These are phyloP conservation scores for Lentinula novae-zelandiae DNA, from an alignment of 1,284 basidiomycete genomes.

Conservation along the genomic window DNA sequence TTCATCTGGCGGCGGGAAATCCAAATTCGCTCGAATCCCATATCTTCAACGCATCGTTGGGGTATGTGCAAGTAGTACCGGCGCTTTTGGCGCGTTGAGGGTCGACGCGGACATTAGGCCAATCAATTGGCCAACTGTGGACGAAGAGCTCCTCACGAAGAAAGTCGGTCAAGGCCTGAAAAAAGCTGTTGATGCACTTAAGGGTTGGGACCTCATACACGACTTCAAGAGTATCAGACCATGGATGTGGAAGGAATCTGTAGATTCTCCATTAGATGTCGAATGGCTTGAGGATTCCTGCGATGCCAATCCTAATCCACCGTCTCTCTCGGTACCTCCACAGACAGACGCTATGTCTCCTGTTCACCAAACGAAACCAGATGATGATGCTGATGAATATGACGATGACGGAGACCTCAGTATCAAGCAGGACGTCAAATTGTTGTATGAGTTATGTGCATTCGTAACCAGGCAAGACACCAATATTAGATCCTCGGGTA, in stretches of 20 bases:
- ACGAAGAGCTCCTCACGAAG: not conserved
- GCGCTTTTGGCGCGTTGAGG: constrained; percentile 85
- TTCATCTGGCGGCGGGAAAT: constrained; percentile 39
- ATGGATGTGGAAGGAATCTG: constrained; percentile 11
- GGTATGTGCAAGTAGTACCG: constrained; percentile 86
- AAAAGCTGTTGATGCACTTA: not conserved
- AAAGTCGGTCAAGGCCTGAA: not conserved
- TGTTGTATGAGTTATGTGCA: constrained; percentile 35
- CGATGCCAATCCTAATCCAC: not conserved
- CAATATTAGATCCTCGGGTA: constrained; percentile 8
- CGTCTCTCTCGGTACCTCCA: not conserved
- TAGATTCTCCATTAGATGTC: constrained; percentile 4
- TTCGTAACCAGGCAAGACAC: constrained; percentile 28
- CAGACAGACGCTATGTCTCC: not conserved
- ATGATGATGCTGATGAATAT: constrained; percentile 15
- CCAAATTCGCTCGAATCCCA: constrained; percentile 81
- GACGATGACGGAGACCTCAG: constrained; percentile 35
- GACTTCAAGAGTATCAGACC: constrained; percentile 12
- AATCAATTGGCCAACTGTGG: constrained; percentile 31
- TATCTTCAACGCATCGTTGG: constrained; percentile 82
- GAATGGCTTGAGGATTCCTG: constrained; percentile 4
- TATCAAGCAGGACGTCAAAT: constrained; percentile 48
- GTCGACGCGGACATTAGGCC: constrained; percentile 65
- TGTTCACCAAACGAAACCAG: not conserved
- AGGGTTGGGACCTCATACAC: constrained; percentile 13